Conservation (phyloP, 2,329 filamentous ascomycete genomes). For the Cordyceps javanica region DNA sequence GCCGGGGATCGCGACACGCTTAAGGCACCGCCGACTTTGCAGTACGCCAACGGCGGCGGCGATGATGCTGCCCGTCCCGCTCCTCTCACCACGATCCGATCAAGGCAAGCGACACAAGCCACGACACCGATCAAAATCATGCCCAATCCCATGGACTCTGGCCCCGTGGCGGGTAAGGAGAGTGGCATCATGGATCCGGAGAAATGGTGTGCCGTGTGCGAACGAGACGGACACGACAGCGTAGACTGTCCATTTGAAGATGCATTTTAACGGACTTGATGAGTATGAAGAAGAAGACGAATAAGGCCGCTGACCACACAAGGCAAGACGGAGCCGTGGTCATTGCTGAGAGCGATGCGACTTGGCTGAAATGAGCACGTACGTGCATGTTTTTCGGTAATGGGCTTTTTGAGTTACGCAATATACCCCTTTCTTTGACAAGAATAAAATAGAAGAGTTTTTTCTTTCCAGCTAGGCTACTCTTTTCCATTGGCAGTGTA, state of each 20-base stretch:
- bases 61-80: constrained; percentile 44
- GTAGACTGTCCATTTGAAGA: constrained; percentile 93
- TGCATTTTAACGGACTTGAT: constrained; percentile 45
- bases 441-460: too few species aligned
- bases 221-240: constrained; percentile 93
- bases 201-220: constrained; percentile 97
- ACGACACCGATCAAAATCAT: constrained; percentile 41
- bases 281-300: background rate
- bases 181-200: constrained; percentile 71
- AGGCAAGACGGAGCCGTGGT: background rate
- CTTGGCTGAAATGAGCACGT: background rate
- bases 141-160: constrained; percentile 58
- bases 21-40: constrained; percentile 25
- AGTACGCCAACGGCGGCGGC: constrained; percentile 18
- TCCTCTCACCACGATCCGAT: constrained; percentile 47
- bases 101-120: constrained; percentile 34
- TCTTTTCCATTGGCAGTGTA: too few species aligned
- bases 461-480: background rate
- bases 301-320: background rate
- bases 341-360: background rate
- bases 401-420: constrained; percentile 1
- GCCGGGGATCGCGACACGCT: constrained; percentile 31
- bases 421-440: constrained; percentile 10
- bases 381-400: background rate
- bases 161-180: constrained; percentile 70